Evolutionary conservation across 2,329 filamentous ascomycete genomes (phyloP), one percentile per base, ranked within the genome.

Genomic region (Akanthomyces uredinophilus): DNA sequence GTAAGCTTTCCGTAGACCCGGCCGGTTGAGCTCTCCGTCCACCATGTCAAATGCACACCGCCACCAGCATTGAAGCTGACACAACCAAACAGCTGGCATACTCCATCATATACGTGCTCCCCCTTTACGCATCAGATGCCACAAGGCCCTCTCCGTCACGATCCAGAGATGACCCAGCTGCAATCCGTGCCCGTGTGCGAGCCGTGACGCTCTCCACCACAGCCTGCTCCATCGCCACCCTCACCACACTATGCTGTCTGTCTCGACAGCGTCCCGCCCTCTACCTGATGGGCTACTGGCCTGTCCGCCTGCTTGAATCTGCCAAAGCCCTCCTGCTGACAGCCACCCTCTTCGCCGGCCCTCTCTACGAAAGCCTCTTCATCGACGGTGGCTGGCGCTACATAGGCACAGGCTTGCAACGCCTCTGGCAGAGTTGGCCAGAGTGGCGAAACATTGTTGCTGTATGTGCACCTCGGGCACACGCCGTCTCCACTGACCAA

Each of bases 401-500:
- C 57, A 92, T 88, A 87, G 68, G 87, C 56, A 65, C 52, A 16
- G 75, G 75, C 32, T 76, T 86, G 11, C 75, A 76, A n/a, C 81
- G 84, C 60, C 75, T 87, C 16, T 83, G 91, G 68, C 79, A 81
- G 65, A 88, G 90, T 66, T 95, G 89, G 89, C 88, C 89, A 60
- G 87, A 86, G 41, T 96, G 91, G 85, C 86, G 95, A 67, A 98
- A 97, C 72, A 86, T 89, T 71, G 83, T 98, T 64, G 91, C 91
- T 46, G 92, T 95, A 79, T 69, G 89, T 80, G 22, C 27, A 11
- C 24, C 41, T 6, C 63, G 18, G 3, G 20, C n/a, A 20, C 24
- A 50, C 43, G 14, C 44, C 32, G 51, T 37, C 29, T 22, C 13
- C 22, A 50, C 13, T 7, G 3, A 5, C 13, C n/a, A 7, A 6